phyloP scores from a whole-genome alignment of 2,329 filamentous ascomycete species.

The Hypoxylon sp. region DNA sequence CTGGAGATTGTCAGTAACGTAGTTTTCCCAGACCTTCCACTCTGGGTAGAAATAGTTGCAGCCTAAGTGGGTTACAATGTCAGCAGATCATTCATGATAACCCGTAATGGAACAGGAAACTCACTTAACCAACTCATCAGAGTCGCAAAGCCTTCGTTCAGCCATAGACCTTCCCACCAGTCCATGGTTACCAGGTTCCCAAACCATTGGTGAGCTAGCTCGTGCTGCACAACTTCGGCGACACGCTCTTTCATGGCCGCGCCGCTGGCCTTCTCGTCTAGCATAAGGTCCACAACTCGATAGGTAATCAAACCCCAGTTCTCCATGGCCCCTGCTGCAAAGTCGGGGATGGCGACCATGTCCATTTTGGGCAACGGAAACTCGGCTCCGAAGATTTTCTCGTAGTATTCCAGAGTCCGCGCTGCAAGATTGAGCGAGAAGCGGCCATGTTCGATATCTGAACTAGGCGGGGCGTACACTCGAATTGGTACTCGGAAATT shows the following conservation, averaged over 20 bases:
- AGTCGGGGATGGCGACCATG: slow-evolving; percentile 96
- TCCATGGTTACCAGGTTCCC: slow-evolving; percentile 98
- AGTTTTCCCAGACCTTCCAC: slow-evolving; percentile 98
- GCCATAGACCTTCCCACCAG: slow-evolving; percentile 97
- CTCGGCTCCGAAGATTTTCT: slow-evolving; percentile 89
- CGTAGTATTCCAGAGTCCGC: slow-evolving; percentile 92
- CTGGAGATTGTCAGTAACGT: slow-evolving; percentile 93
- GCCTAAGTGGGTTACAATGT: slow-evolving; percentile 68
- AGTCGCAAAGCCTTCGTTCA: slow-evolving; percentile 93
- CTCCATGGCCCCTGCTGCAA: slow-evolving; percentile 96
- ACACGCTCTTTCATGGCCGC: slow-evolving; percentile 92
- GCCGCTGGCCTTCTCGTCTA: slow-evolving; percentile 92
- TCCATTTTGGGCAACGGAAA: slow-evolving; percentile 96
- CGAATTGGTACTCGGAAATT: slow-evolving; percentile 91
- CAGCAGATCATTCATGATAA: slow-evolving; percentile 28
- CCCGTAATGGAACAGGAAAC: slow-evolving; percentile 33
- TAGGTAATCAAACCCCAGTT: slow-evolving; percentile 98
- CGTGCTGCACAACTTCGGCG: slow-evolving; percentile 95
- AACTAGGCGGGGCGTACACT: slow-evolving; percentile 92
- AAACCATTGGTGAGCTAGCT: slow-evolving; percentile 98
- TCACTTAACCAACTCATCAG: slow-evolving; percentile 83
- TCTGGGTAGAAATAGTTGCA: slow-evolving; percentile 97
- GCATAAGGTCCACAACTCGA: slow-evolving; percentile 88
- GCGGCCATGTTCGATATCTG: slow-evolving; percentile 88
- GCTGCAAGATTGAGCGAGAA: slow-evolving; percentile 93